phyloP scores from a whole-genome alignment of 2,329 filamentous ascomycete species.

The Zasmidium citrigriseum region DNA sequence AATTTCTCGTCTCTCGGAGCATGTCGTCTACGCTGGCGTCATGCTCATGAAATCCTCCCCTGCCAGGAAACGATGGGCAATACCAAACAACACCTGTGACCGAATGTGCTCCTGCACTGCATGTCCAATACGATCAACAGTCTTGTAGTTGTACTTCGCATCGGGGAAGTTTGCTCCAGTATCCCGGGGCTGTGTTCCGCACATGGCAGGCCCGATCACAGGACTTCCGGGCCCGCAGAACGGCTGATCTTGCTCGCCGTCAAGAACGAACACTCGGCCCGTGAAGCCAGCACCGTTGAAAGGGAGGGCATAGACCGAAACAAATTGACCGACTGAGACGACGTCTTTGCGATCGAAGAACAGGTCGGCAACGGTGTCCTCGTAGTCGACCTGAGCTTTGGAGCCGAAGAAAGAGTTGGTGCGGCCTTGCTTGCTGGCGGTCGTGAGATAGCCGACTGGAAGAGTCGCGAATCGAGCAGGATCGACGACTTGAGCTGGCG shows the following conservation, averaged over 20 bases:
- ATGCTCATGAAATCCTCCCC: slow-evolving; percentile 4
- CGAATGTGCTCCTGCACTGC: slow-evolving; percentile 14
- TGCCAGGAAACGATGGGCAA: slow-evolving; percentile 12
- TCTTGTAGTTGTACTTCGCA: slow-evolving; percentile 17
- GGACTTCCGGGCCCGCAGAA: slow-evolving; percentile 20
- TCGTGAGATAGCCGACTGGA: slow-evolving; percentile 17
- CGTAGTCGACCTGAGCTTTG: slow-evolving; percentile 15
- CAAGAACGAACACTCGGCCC: slow-evolving; percentile 17
- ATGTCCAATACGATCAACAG: slow-evolving; percentile 14
- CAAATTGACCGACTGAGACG: slow-evolving; percentile 17
- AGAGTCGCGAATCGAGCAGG: slow-evolving; percentile 10
- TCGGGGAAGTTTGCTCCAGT: slow-evolving; percentile 16
- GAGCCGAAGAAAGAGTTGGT: slow-evolving; percentile 22
- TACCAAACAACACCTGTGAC: slow-evolving; percentile 2
- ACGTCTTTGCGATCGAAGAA: slow-evolving; percentile 18
- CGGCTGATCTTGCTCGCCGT: slow-evolving; percentile 20
- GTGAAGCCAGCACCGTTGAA: slow-evolving; percentile 7
- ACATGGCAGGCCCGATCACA: slow-evolving; percentile 10
- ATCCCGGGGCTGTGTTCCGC: slow-evolving; percentile 12
- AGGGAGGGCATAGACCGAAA: slow-evolving; percentile 12
- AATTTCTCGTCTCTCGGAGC: no score
- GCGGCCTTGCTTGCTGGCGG: slow-evolving; percentile 12
- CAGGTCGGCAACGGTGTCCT: slow-evolving; percentile 9
- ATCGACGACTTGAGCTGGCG: slow-evolving; percentile 14
- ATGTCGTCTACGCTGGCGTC: background rate